Evolutionary conservation across 139 green algal species (phyloP), one percentile per base, ranked within the genome.

Genomic region (Chlorella vulgaris): DNA sequence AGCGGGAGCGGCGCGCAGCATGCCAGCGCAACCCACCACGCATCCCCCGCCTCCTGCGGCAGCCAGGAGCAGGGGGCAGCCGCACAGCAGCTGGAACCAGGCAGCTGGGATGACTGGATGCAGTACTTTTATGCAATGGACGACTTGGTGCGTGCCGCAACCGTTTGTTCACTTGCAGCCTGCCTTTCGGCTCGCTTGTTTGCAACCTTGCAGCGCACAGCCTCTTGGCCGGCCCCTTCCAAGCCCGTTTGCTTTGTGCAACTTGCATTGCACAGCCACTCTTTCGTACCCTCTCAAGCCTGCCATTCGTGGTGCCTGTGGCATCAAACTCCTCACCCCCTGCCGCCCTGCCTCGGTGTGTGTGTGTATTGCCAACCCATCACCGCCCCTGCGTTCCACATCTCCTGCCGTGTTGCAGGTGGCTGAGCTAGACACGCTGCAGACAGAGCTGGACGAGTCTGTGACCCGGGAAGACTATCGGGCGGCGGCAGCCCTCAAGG

Each of bases 381-480:
- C n/a, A n/a, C n/a, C n/a, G n/a, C n/a, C n/a, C n/a, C n/a, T n/a
- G n/a, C n/a, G n/a, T n/a, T n/a, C n/a, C n/a, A n/a, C n/a, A n/a
- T n/a, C n/a, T n/a, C n/a, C n/a, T n/a, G n/a, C n/a, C n/a, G n/a
- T n/a, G n/a, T 40, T 1, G 51, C 53, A 68, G 35, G 62, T 77
- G 31, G 21, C 36, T 4, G 75, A 83, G 31, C 24, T 84, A 24
- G 51, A 73, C 13, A 53, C 36, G 18, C n/a, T 89, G 26, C 18
- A 87, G 19, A 39, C 28, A 21, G 78, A 90, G 53, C 39, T 89
- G 63, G 31, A 73, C 1, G 43, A 75, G 50, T 78, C 78, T 3
- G 69, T 89, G 13, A 7, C 18, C 1, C 24, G 42, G 39, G 86
- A 89, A 53, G 51, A 89, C 70, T 89, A 85, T 29, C 33, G 42